Evolutionary conservation across 2,329 filamentous ascomycete genomes (phyloP).

Genomic region (Cladosporium austrohemisphaericum): DNA sequence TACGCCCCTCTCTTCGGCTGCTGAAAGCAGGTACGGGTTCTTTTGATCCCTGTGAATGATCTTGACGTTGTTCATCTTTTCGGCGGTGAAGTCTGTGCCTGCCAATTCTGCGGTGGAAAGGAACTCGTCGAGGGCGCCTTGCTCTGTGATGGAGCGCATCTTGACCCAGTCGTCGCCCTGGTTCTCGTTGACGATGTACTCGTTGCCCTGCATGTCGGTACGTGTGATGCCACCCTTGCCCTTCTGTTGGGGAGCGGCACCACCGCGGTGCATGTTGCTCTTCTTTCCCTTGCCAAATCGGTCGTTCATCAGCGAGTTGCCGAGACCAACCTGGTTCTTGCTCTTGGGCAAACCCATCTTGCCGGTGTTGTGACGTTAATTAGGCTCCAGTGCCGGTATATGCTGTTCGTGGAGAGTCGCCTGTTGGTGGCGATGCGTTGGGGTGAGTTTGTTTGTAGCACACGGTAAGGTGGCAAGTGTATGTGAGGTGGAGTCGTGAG

Average conservation of each 20-base stretch:
- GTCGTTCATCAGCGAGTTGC: slow-evolving; percentile 98
- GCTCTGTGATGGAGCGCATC: slow-evolving; percentile 98
- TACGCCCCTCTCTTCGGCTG: slow-evolving; percentile 73
- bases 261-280: slow-evolving; percentile 70
- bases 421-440: neutral
- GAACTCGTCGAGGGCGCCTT: slow-evolving; percentile 94
- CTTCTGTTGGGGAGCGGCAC: slow-evolving; percentile 57
- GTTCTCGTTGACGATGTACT: slow-evolving; percentile 86
- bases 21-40: slow-evolving; percentile 88
- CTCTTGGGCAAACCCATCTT: slow-evolving; percentile 80
- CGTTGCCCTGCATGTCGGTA: slow-evolving; percentile 31
- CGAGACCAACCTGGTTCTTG: slow-evolving; percentile 90
- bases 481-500: neutral
- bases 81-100: slow-evolving; percentile 97
- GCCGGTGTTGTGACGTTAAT: slow-evolving; percentile 15
- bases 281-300: slow-evolving; percentile 93
- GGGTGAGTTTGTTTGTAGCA: neutral
- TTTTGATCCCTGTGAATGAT: slow-evolving; percentile 96
- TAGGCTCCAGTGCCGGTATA: neutral
- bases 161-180: slow-evolving; percentile 97
- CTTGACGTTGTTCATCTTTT: slow-evolving; percentile 98
- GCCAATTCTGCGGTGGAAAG: slow-evolving; percentile 91
- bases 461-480: neutral
- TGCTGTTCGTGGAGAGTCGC: neutral
- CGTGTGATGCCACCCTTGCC: slow-evolving; percentile 50